These are phyloP conservation scores for Neofusicoccum sp. DNA, from an alignment of 2,329 filamentous ascomycete genomes.

Conservation along the genomic window DNA sequence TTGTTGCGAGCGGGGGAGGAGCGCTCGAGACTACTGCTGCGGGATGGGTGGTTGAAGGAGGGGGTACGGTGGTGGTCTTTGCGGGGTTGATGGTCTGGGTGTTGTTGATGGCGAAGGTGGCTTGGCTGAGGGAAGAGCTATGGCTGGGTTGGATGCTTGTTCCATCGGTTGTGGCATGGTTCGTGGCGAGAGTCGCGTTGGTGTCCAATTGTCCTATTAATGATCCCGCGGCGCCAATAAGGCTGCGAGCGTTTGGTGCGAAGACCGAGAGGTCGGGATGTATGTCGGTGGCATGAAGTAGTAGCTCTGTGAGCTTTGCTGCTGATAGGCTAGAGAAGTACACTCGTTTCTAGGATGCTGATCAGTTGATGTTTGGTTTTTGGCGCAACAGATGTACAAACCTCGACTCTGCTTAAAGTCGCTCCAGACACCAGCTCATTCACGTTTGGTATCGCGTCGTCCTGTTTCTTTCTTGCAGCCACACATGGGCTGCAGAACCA, in stretches of 20 bases:
- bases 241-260: conserved; percentile 37
- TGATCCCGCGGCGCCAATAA: conserved; percentile 26
- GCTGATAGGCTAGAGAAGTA: conserved; percentile 66
- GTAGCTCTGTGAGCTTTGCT: conserved; percentile 63
- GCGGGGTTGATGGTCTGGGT: conserved; percentile 23
- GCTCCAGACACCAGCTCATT: conserved; percentile 42
- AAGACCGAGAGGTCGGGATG: conserved; percentile 71
- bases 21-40: conserved; percentile 25
- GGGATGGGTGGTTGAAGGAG: background rate
- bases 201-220: conserved; percentile 13
- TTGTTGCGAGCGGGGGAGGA: background rate
- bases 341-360: conserved; percentile 56
- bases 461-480: conserved; percentile 34
- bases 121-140: conserved; percentile 4
- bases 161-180: conserved; percentile 24
- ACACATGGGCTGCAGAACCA: conserved; percentile 72
- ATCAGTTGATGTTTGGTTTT: conserved; percentile 26
- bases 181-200: conserved; percentile 5
- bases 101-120: conserved; percentile 5
- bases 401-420: conserved; percentile 46
- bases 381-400: conserved; percentile 29
- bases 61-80: conserved; percentile 22
- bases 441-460: conserved; percentile 42
- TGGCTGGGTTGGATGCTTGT: conserved; percentile 7
- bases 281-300: conserved; percentile 63